Evolutionary conservation across 1,284 basidiomycete species (phyloP), one percentile per base, ranked within the genome.

Genomic region (Fomes fomentarius): DNA sequence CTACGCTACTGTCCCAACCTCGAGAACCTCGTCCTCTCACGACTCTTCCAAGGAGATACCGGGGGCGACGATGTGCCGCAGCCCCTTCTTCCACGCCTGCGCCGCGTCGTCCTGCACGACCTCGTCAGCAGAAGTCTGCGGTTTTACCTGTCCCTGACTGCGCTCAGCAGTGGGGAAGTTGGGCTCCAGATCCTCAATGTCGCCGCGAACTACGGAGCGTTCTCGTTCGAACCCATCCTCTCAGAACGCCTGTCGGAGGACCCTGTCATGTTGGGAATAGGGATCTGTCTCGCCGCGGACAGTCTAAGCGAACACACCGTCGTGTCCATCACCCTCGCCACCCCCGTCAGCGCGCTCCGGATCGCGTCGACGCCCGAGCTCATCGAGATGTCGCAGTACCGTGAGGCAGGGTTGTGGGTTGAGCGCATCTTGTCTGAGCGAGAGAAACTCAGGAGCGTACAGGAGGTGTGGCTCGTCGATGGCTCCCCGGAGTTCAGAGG

Each of bases 321-420:
- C 12, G 25, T 51, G 14, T 43, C 40, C 26, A 14, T 51, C 24
- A 45, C 50, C 11, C 25, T 39, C 17, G 42, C 50, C 6, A 30
- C 25, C 28, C 40, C 33, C 2, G 35, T 34, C 6, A 37, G 42
- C 42, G 50, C 50, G 41, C 21, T 51, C 14, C 50, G 50, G 19
- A 38, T 51, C 34, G 50, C 50, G 34, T 51, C 50, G 15, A 39
- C 42, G 8, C 31, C 42, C 12, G 17, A 25, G n/a, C 42, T 44
- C 26, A 25, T 51, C 33, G 34, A 14, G 12, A 26, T 43, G 50
- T 44, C 50, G 50, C 50, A 37, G 2, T 45, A 44, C 42, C 24
- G 5, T 10, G 12, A 6, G 22, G 34, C 50, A 1, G 42, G 35
- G 25, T 4, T 21, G 9, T 51, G 50, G 50, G 25, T 45, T 4